A percentile compares a stretch with the other conserved stretches of the same genome.
Evolutionary conservation across 1,284 basidiomycete genomes (phyloP).

Genomic region (Naganishia sp.): DNA sequence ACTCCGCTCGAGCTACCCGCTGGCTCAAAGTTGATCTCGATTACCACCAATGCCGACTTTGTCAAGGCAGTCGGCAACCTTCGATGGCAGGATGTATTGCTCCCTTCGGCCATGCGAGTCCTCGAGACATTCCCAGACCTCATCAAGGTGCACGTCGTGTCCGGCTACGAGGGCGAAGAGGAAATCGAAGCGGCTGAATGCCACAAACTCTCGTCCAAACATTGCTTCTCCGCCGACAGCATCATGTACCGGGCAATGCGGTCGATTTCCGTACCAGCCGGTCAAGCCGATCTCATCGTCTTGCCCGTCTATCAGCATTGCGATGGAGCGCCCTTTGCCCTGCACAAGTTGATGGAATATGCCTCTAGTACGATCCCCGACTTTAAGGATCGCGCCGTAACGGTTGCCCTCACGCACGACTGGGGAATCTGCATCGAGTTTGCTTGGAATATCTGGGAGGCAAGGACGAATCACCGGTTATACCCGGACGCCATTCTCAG

Average conservation of each 20-base stretch:
- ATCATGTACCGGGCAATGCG: conserved; percentile 51
- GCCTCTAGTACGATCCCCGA: conserved; percentile 47
- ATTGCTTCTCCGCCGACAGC: conserved; percentile 54
- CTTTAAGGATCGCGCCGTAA: conserved; percentile 42
- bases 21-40: conserved; percentile 22
- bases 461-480: conserved; percentile 39
- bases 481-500: conserved; percentile 48
- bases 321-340: conserved; percentile 43
- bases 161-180: conserved; percentile 43
- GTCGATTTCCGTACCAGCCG: conserved; percentile 47
- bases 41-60: conserved; percentile 36
- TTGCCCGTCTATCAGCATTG: conserved; percentile 56
- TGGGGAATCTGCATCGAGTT: conserved; percentile 54
- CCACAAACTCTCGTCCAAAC: conserved; percentile 45
- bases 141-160: conserved; percentile 51
- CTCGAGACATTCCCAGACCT: conserved; percentile 43
- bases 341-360: conserved; percentile 52
- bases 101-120: conserved; percentile 47
- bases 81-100: conserved; percentile 49
- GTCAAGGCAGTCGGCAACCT: conserved; percentile 38
- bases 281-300: conserved; percentile 55
- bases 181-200: conserved; percentile 46
- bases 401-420: conserved; percentile 55
- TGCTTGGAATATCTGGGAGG: conserved; percentile 53
- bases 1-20: conserved; percentile 36